Conservation (phyloP, 345 rosid genomes). For the Populus nigra region DNA sequence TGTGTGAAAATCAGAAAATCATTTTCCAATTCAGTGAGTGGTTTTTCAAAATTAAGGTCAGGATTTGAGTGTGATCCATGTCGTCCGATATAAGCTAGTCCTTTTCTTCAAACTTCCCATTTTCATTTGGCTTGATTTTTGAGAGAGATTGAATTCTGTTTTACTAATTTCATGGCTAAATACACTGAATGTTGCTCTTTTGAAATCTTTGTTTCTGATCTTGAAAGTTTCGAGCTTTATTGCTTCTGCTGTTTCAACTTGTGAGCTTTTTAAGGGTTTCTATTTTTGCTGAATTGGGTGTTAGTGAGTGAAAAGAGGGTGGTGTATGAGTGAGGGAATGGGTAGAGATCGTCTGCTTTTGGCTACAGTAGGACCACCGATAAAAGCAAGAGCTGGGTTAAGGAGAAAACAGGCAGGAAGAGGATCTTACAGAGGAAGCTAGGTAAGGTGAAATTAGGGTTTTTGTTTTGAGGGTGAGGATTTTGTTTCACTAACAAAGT, state of each 20-base stretch:
- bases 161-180: constrained; percentile 19
- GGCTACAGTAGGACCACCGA: constrained; percentile 80
- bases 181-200: constrained; percentile 3
- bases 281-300: constrained; percentile 4
- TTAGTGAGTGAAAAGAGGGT: constrained; percentile 6
- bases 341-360: constrained; percentile 67
- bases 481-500: constrained; percentile 18
- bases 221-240: constrained; percentile 15
- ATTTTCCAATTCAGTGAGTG: background rate
- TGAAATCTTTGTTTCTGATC: constrained; percentile 9
- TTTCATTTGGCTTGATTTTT: background rate
- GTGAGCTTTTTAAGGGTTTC: constrained; percentile 4
- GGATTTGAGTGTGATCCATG: constrained; percentile 46
- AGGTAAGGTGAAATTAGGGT: constrained; percentile 35
- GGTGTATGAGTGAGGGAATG: constrained; percentile 54
- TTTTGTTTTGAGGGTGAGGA: constrained; percentile 6
- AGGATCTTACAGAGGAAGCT: constrained; percentile 95
- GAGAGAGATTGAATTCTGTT: background rate
- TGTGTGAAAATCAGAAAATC: background rate
- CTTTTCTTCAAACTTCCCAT: background rate
- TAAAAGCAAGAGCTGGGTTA: constrained; percentile 79
- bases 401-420: constrained; percentile 93
- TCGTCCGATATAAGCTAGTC: constrained; percentile 83
- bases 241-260: background rate
- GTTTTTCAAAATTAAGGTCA: constrained; percentile 8